Conservation (phyloP, 345 rosid genomes). For the Aurinia saxatilis region DNA sequence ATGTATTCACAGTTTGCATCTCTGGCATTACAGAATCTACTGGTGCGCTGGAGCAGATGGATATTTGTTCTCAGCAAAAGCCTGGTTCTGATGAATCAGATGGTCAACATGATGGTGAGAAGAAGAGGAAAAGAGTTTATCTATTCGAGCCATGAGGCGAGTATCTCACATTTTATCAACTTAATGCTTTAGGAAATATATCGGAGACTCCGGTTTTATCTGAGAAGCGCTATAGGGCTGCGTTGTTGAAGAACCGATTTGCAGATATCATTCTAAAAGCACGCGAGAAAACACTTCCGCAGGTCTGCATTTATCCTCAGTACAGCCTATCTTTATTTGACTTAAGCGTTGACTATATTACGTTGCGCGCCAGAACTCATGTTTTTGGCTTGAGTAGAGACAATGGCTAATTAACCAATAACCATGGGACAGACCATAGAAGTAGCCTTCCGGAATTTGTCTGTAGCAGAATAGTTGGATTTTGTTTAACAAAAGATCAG, state of each 20-base stretch:
- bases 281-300: constrained; percentile 73
- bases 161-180: constrained; percentile 32
- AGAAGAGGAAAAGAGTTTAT: constrained; percentile 17
- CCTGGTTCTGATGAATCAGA: constrained; percentile 49
- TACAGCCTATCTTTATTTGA: background rate
- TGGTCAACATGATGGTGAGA: constrained; percentile 72
- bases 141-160: constrained; percentile 22
- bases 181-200: constrained; percentile 55
- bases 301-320: constrained; percentile 40
- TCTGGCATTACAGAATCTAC: constrained; percentile 43
- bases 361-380: background rate
- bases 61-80: constrained; percentile 44
- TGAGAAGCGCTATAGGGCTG: constrained; percentile 79
- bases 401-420: background rate
- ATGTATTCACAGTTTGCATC: background rate
- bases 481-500: background rate
- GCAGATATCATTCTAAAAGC: constrained; percentile 96
- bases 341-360: background rate
- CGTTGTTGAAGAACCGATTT: constrained; percentile 67
- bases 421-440: background rate
- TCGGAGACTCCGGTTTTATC: constrained; percentile 64
- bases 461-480: constrained; percentile 1
- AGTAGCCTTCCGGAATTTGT: background rate
- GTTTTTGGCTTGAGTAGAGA: background rate
- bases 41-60: constrained; percentile 49